These are phyloP conservation scores for Pelargonium australe DNA, from an alignment of 441 rosid species.

Conservation along the genomic window DNA sequence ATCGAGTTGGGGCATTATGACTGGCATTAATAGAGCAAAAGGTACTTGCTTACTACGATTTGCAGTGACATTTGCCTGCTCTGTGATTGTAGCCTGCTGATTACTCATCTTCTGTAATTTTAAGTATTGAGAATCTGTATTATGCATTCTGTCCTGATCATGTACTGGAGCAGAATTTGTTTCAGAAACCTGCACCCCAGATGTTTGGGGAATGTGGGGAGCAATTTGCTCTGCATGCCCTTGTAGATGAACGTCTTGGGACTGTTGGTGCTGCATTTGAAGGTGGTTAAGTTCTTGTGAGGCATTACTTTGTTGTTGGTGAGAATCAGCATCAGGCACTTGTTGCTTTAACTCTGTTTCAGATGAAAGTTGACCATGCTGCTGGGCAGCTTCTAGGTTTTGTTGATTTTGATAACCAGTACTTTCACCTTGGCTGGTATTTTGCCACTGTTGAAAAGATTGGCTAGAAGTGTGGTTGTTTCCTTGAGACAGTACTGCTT, in stretches of 20 bases:
- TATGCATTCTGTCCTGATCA: conserved; percentile 40
- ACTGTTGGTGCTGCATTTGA: conserved; percentile 38
- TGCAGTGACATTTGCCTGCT: conserved; percentile 36
- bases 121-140: conserved; percentile 41
- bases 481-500: conserved; percentile 33
- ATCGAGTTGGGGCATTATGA: conserved; percentile 68
- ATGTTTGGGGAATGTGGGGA: conserved; percentile 41
- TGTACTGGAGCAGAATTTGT: conserved; percentile 31
- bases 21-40: conserved; percentile 69
- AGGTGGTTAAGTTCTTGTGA: conserved; percentile 31
- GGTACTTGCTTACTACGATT: conserved; percentile 60
- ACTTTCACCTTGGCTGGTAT: conserved; percentile 39
- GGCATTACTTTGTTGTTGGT: conserved; percentile 36
- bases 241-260: conserved; percentile 45
- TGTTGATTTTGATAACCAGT: conserved; percentile 36
- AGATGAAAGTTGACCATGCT: conserved; percentile 43
- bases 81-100: conserved; percentile 44
- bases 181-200: conserved; percentile 46
- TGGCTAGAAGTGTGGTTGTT: conserved; percentile 39
- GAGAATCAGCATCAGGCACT: conserved; percentile 38
- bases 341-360: conserved; percentile 33
- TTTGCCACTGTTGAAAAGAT: conserved; percentile 47
- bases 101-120: conserved; percentile 51
- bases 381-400: conserved; percentile 36
- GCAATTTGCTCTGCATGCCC: conserved; percentile 42